These are phyloP conservation scores for Serendipita sp. DNA, from an alignment of 768 basidiomycete genomes.

Conservation along the genomic window DNA sequence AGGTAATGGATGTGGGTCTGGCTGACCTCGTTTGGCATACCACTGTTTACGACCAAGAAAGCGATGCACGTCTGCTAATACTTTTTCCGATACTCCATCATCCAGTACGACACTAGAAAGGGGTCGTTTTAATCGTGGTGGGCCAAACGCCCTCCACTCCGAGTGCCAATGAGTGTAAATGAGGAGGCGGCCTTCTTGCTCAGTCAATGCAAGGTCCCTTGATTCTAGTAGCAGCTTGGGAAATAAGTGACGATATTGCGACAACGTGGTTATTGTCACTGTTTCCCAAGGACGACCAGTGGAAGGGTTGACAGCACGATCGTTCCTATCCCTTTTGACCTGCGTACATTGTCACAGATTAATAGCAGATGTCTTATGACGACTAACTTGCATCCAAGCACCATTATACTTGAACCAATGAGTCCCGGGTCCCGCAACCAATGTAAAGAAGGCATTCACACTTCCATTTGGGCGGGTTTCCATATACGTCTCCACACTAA, in stretches of 20 bases:
- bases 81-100: conserved; percentile 62
- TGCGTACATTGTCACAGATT: conserved; percentile 17
- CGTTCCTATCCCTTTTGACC: conserved; percentile 87
- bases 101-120: conserved; percentile 78
- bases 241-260: conserved; percentile 69
- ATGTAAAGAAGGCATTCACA: conserved; percentile 71
- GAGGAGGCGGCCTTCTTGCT: conserved; percentile 85
- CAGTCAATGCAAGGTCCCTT: conserved; percentile 68
- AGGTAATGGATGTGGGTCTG: background rate
- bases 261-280: conserved; percentile 81
- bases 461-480: conserved; percentile 74
- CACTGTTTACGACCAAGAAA: conserved; percentile 76
- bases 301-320: conserved; percentile 54
- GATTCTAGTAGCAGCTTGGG: conserved; percentile 71
- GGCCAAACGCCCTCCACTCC: conserved; percentile 92
- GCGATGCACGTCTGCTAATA: conserved; percentile 63
- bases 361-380: conserved; percentile 8
- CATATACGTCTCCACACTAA: conserved; percentile 85
- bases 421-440: conserved; percentile 90
- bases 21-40: conserved; percentile 89
- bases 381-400: conserved; percentile 84
- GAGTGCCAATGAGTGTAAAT: conserved; percentile 94
- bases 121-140: conserved; percentile 72
- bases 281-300: conserved; percentile 96
- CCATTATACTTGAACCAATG: conserved; percentile 83